A percentile compares a stretch with the other conserved stretches of the same genome.
These are phyloP conservation scores for Haberlea rhodopensis DNA, from an alignment of 257 asterid genomes.

Conservation along the genomic window DNA sequence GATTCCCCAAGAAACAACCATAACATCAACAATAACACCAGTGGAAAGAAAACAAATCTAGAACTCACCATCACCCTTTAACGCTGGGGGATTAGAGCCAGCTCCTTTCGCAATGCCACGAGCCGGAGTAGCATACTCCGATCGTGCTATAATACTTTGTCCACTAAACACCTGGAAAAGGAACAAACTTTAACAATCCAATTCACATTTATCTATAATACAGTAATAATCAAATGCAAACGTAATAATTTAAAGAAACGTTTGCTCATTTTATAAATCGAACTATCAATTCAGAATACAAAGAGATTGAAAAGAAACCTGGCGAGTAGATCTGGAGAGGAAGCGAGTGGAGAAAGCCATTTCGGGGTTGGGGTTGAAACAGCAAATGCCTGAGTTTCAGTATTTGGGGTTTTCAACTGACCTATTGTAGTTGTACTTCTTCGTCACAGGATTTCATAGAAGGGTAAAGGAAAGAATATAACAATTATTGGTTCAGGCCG, in stretches of 20 bases:
- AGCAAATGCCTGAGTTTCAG: constrained; percentile 26
- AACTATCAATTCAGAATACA: constrained; percentile 19
- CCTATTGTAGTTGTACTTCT: constrained; percentile 10
- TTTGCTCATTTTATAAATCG: constrained; percentile 23
- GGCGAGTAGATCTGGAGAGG: constrained; percentile 70
- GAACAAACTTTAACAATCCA: background rate
- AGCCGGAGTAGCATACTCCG: constrained; percentile 52
- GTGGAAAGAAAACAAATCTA: background rate
- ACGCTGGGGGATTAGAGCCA: constrained; percentile 45
- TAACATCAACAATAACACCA: background rate
- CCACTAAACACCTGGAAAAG: constrained; percentile 43
- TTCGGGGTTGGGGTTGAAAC: constrained; percentile 28
- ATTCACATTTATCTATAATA: background rate
- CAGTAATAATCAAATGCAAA: background rate
- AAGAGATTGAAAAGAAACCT: constrained; percentile 35
- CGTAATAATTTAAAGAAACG: background rate
- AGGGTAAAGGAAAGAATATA: too few relatives aligned
- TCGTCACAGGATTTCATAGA: constrained; percentile 22
- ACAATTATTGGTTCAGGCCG: too few relatives aligned
- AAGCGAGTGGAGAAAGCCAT: constrained; percentile 72
- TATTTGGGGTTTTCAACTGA: constrained; percentile 12
- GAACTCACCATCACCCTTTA: constrained; percentile 90
- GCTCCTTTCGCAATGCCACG: constrained; percentile 84
- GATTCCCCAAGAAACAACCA: background rate
- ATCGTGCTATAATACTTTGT: constrained; percentile 41